Evolutionary conservation across 495 filamentous ascomycete species (phyloP).

Genomic region (Barbatosphaeria neglecta): DNA sequence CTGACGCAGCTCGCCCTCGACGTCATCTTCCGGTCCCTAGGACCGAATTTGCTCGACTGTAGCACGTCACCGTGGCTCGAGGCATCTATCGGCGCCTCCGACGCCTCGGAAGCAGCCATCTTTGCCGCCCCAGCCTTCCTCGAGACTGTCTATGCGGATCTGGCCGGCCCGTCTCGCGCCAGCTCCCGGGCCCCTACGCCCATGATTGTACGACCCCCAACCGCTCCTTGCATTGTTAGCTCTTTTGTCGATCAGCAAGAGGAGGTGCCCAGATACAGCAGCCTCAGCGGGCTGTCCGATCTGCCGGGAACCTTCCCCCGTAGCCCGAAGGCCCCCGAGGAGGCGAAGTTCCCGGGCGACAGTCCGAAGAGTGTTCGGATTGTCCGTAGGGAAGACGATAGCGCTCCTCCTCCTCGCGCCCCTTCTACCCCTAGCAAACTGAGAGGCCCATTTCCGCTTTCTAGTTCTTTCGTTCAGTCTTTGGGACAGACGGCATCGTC

Average conservation of each 20-base stretch:
- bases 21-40: conserved; percentile 71
- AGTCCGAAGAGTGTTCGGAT: conserved; percentile 28
- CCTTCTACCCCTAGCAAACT: conserved; percentile 3
- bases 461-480: not conserved
- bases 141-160: conserved; percentile 65
- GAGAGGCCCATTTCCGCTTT: conserved; percentile 1
- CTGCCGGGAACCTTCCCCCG: not conserved
- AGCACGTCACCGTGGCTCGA: conserved; percentile 49
- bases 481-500: not conserved
- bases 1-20: conserved; percentile 87
- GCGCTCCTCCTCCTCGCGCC: not conserved
- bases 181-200: conserved; percentile 71
- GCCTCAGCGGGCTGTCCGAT: conserved; percentile 8
- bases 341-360: no score
- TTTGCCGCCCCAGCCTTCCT: conserved; percentile 66
- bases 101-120: conserved; percentile 76
- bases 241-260: not conserved
- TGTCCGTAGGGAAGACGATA: conserved; percentile 19
- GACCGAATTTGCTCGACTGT: conserved; percentile 51
- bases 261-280: not conserved
- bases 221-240: conserved; percentile 12
- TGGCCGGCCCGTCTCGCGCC: conserved; percentile 40
- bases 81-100: conserved; percentile 59
- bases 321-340: not conserved
- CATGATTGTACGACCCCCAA: conserved; percentile 54